Base-by-base conservation (phyloP, 2,329 filamentous ascomycete genomes). In the Aspergillus novofumigatus region DNA sequence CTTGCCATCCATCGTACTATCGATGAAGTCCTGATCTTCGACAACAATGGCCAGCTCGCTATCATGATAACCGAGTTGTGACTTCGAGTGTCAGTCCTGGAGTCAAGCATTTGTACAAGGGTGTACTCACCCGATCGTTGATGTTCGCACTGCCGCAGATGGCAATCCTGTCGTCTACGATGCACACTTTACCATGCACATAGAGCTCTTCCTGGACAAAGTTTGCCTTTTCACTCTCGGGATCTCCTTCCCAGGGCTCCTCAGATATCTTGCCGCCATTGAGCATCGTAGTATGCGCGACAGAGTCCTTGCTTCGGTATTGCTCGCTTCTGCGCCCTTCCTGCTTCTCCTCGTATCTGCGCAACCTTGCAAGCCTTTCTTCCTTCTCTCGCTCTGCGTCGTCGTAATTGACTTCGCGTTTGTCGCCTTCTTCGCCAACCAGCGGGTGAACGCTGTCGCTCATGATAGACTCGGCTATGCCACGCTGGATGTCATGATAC, bases 191-290 rank as follows among this genome's bases (percentile, higher is more conserved):
- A 28, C 86, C 89, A 72, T 99, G 94, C 50, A 97, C 88, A 72
- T 99, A 99, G 1, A 97, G 83, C 73, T 99, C 93, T 72, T 99
- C 94, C 70, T 96, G 93, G 58, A 97, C 88, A 80, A 94, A 95
- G 70, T 95, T 91, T 54, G 88, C 83, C 56, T 92, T 88, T 72
- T 97, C 94, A 1, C 84, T 83, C 64, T 93, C 84, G 0, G 85
- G 77, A 3, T 88, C 77, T 17, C 90, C 88, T 17, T 92, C 88
- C 90, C 91, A 97, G 0, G 77, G 67, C 72, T 95, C 90, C 9
- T 90, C 86, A 3, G 80, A 81, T 67, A 85, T 75, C 81, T 81
- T 78, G 71, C 83, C 72, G 71, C 86, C 77, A 62, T 83, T 83
- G 23, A 89, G 82, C 91, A 97, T 94, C 38, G 92, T 91, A 64